Evolutionary conservation across 2,329 filamentous ascomycete genomes (phyloP).

Genomic region (Ceratocystis albifundus): DNA sequence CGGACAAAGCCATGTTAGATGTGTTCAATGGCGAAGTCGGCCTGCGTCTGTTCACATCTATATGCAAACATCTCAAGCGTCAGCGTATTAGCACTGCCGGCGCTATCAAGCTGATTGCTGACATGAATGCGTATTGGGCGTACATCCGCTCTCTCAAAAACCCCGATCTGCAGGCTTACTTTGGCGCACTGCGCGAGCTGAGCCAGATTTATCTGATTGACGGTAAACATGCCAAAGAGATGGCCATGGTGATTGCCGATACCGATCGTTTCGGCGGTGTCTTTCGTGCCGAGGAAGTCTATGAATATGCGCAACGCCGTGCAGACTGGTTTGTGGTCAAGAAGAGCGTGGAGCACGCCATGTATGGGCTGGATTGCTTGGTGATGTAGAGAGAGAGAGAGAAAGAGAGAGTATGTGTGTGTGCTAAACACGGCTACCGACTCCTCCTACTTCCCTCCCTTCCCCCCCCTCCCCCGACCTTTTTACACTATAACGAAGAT

Average conservation of each 20-base stretch:
- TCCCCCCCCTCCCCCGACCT: no score
- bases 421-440: not conserved
- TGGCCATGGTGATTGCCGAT: slow-evolving; percentile 91
- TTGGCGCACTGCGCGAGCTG: slow-evolving; percentile 79
- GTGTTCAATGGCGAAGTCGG: slow-evolving; percentile 98
- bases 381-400: slow-evolving; percentile 61
- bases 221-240: slow-evolving; percentile 69
- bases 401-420: no score
- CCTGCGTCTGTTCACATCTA: slow-evolving; percentile 73
- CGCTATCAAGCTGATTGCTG: slow-evolving; percentile 83
- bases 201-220: slow-evolving; percentile 94
- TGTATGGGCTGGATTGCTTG: slow-evolving; percentile 87
- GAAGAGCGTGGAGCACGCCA: slow-evolving; percentile 80
- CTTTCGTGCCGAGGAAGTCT: slow-evolving; percentile 91
- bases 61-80: slow-evolving; percentile 96
- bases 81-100: slow-evolving; percentile 85
- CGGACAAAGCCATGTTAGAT: slow-evolving; percentile 94
- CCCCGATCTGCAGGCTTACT: slow-evolving; percentile 75
- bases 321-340: slow-evolving; percentile 93
- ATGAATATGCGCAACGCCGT: slow-evolving; percentile 86
- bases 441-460: no score
- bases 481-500: no score
- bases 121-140: slow-evolving; percentile 87
- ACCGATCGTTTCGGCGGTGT: slow-evolving; percentile 80
- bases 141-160: slow-evolving; percentile 77